Evolutionary conservation across 2,329 filamentous ascomycete genomes (phyloP).

Genomic region (Harringtonia aguacate): DNA sequence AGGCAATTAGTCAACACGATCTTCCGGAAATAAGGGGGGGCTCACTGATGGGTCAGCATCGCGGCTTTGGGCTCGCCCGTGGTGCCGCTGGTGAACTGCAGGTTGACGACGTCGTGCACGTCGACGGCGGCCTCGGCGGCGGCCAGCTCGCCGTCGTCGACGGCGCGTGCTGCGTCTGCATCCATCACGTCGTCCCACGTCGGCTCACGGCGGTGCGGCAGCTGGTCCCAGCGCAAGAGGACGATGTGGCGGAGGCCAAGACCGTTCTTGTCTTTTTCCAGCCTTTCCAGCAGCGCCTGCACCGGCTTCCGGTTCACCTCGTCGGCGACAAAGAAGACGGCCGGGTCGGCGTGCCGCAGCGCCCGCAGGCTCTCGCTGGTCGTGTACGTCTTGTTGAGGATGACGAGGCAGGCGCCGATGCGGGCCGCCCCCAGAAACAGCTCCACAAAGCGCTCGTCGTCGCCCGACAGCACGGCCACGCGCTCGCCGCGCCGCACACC

Average conservation of each 20-base stretch:
- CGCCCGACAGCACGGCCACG: conserved; percentile 64
- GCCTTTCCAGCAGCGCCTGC: not conserved
- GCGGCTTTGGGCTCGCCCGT: conserved; percentile 64
- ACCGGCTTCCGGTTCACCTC: not conserved
- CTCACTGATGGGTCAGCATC: conserved; percentile 61
- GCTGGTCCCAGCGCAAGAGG: not conserved
- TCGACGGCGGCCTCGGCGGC: conserved; percentile 43
- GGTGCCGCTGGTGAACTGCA: conserved; percentile 68
- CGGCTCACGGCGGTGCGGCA: not conserved
- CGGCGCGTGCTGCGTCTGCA: conserved; percentile 20
- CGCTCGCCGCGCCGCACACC: conserved; percentile 59
- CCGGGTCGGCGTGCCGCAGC: conserved; percentile 39
- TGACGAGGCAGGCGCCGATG: conserved; percentile 59
- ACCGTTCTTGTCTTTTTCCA: not conserved
- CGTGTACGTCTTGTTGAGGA: conserved; percentile 76
- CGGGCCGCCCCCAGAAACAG: conserved; percentile 64
- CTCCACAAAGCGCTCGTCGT: conserved; percentile 73
- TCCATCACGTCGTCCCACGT: conserved; percentile 1
- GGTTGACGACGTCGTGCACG: conserved; percentile 58
- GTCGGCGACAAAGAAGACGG: not conserved
- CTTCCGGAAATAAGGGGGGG: too few species aligned
- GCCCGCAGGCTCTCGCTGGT: conserved; percentile 61
- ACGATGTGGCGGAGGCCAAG: not conserved
- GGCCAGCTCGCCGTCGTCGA: conserved; percentile 25
- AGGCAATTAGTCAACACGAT: too few species aligned